Evolutionary conservation across 169 alveolate genomes (phyloP).

Genomic region (Babesia bovis): DNA sequence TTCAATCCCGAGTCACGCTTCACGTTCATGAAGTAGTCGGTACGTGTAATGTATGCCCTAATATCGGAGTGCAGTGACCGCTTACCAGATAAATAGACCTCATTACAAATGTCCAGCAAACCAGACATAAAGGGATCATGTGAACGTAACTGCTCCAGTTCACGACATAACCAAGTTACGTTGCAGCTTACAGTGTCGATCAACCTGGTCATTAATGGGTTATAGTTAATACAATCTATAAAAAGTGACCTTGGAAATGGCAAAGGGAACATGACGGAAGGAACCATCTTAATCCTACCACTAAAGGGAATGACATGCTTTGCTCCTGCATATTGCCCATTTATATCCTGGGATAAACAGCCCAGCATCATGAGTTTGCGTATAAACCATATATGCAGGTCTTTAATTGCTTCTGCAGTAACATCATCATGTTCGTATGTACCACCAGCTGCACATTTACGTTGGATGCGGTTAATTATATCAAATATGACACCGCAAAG

Average conservation of each 20-base stretch:
- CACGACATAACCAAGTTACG: constrained; percentile 19
- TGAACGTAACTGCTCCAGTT: constrained; percentile 12
- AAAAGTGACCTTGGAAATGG: constrained; percentile 44
- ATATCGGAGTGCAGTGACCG: constrained; percentile 35
- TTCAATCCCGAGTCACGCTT: not conserved
- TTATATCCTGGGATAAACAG: constrained; percentile 7
- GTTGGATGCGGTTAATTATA: not conserved
- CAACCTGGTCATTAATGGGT: constrained; percentile 23
- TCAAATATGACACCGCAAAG: constrained; percentile 4
- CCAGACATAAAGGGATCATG: constrained; percentile 44
- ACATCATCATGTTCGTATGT: not conserved
- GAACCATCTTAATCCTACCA: constrained; percentile 16
- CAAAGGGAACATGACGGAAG: constrained; percentile 37
- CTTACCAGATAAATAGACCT: constrained; percentile 55
- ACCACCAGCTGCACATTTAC: not conserved
- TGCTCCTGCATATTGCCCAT: not conserved
- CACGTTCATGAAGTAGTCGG: constrained; percentile 50
- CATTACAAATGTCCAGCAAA: constrained; percentile 34
- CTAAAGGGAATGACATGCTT: constrained; percentile 23
- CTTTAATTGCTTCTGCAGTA: constrained; percentile 12
- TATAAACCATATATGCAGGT: constrained; percentile 5
- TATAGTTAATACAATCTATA: not conserved
- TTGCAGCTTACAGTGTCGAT: constrained; percentile 39
- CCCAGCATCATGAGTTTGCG: constrained; percentile 16
- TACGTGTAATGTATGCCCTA: constrained; percentile 35